Base-by-base conservation (phyloP, 2,329 filamentous ascomycete species). In the Atkinsonella hypoxylon region DNA sequence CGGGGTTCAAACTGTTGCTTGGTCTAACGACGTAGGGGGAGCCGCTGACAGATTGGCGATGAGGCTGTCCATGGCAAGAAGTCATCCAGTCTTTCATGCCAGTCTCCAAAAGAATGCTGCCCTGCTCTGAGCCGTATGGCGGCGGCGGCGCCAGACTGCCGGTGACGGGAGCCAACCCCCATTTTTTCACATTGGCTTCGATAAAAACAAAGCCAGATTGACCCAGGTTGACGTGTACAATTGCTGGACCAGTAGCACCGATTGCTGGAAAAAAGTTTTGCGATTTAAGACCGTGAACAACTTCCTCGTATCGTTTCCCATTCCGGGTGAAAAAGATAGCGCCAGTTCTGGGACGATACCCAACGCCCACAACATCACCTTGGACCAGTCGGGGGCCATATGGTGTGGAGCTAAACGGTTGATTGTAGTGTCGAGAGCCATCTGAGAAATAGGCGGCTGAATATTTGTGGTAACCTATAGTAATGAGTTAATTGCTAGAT, bases 121-220 rank as follows among this genome's bases (percentile, higher is more conserved):
- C 93, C 68, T 95, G 89, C 70, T 97, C 93, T 55, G 89, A 95
- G 45, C 93, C 93, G 64, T 98, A 98, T 1, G 93, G 93, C 47
- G 93, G 93, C 42, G 93, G 93, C 15, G 93, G 93, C 30, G 93
- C 93, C 53, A 98, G 76, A 61, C 89, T 95, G 53, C 93, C 93
- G 1, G 89, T 96, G 78, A 94, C 94, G 5, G 93, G 93, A 45
- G 93, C 93, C 50, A 98, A 74, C 2, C 93, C 93, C 93, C 93
- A 98, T 75, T 97, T 98, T 81, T 98, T 98, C 54, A 98, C 93
- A 62, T 98, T 98, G 55, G 91, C 93, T 69, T 98, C 93, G 59
- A 98, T 97, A 63, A 97, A 98, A 46, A 98, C 93, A 63, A 97
- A 98, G 34, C 93, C 93, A 62, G 93, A 88, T 66, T 98, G 93